These are phyloP conservation scores for Rhynchosporium agropyri DNA, from an alignment of 2,329 filamentous ascomycete genomes.

Conservation along the genomic window DNA sequence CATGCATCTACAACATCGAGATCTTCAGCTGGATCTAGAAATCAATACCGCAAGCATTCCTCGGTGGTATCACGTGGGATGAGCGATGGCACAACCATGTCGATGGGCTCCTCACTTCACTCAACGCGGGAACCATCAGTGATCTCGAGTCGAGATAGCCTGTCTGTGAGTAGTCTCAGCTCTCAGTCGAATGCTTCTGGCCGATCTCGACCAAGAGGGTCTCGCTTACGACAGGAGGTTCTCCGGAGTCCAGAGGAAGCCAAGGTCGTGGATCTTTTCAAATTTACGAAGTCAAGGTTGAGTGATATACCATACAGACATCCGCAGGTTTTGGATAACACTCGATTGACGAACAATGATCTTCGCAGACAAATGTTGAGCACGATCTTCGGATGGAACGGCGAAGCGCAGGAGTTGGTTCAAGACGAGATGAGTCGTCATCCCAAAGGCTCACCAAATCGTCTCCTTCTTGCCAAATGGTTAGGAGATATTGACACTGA, in stretches of 20 bases:
- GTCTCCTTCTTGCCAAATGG: constrained; percentile 89
- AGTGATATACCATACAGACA: constrained; percentile 82
- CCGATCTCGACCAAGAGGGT: constrained; percentile 55
- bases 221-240: constrained; percentile 78
- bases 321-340: constrained; percentile 59
- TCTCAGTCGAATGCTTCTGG: constrained; percentile 44
- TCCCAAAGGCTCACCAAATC: constrained; percentile 70
- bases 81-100: constrained; percentile 70
- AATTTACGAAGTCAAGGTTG: constrained; percentile 78
- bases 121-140: constrained; percentile 40
- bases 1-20: constrained; percentile 49
- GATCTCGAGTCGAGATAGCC: constrained; percentile 50
- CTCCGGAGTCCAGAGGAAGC: constrained; percentile 76
- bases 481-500: constrained; percentile 83
- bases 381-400: constrained; percentile 93
- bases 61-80: constrained; percentile 57
- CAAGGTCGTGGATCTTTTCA: constrained; percentile 78
- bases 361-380: constrained; percentile 88
- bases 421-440: constrained; percentile 82
- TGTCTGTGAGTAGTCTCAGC: constrained; percentile 57
- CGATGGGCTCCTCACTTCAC: constrained; percentile 61
- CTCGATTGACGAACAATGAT: constrained; percentile 72
- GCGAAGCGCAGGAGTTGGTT: constrained; percentile 78
- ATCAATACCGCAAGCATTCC: constrained; percentile 47
- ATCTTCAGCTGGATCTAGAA: constrained; percentile 58